A percentile compares a stretch with the other conserved stretches of the same genome.
phyloP scores from a whole-genome alignment of 1,284 basidiomycete genomes.

The Termitomyces sp. region DNA sequence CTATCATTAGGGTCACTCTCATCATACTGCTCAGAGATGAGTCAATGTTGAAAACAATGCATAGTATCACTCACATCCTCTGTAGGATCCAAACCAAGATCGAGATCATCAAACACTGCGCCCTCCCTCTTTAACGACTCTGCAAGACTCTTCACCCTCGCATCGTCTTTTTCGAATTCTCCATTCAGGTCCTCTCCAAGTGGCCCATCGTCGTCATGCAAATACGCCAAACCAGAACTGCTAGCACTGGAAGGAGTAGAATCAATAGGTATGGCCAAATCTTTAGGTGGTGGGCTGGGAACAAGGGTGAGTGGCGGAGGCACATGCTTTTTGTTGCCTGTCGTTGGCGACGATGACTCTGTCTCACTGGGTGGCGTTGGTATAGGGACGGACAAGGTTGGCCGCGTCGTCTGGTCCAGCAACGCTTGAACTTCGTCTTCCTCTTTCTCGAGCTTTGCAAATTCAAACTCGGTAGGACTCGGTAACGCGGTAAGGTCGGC shows the following conservation, averaged over 20 bases:
- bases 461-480: slow-evolving; percentile 29
- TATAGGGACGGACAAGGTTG: slow-evolving; percentile 24
- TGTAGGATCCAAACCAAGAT: slow-evolving; percentile 55
- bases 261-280: slow-evolving; percentile 22
- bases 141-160: slow-evolving; percentile 38
- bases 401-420: slow-evolving; percentile 37
- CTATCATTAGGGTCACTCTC: slow-evolving; percentile 65
- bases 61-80: slow-evolving; percentile 39
- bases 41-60: background rate
- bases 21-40: slow-evolving; percentile 43
- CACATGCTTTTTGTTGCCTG: slow-evolving; percentile 28
- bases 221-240: slow-evolving; percentile 28
- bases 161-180: slow-evolving; percentile 28
- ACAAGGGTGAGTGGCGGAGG: slow-evolving; percentile 50
- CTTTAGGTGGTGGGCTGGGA: slow-evolving; percentile 24
- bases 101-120: slow-evolving; percentile 66
- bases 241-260: slow-evolving; percentile 22
- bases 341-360: slow-evolving; percentile 22
- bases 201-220: slow-evolving; percentile 20
- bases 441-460: slow-evolving; percentile 28
- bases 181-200: slow-evolving; percentile 17
- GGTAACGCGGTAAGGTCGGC: slow-evolving; percentile 38
- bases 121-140: slow-evolving; percentile 59
- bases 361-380: slow-evolving; percentile 23
- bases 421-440: slow-evolving; percentile 44